Evolutionary conservation across 1,284 basidiomycete species (phyloP).

Genomic region (Pseudozyma sp.): DNA sequence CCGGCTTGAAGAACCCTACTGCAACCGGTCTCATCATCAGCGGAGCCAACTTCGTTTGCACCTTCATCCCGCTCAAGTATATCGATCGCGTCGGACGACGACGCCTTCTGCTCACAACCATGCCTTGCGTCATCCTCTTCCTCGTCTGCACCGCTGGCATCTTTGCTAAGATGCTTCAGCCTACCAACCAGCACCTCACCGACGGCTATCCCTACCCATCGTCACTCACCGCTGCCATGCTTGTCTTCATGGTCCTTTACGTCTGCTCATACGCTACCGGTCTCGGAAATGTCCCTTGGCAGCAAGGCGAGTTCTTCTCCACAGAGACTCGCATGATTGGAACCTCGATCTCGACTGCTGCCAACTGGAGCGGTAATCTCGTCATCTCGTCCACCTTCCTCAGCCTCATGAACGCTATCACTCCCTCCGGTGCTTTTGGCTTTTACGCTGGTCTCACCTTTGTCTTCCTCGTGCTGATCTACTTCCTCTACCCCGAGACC

Average conservation of each 20-base stretch:
- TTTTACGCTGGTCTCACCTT: conserved; percentile 82
- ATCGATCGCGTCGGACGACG: conserved; percentile 83
- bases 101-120: conserved; percentile 80
- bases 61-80: conserved; percentile 78
- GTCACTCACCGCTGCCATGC: conserved; percentile 78
- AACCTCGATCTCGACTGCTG: conserved; percentile 77
- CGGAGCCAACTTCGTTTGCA: conserved; percentile 77
- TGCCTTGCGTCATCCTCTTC: conserved; percentile 82
- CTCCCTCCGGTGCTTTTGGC: conserved; percentile 75
- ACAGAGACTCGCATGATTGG: conserved; percentile 80
- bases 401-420: conserved; percentile 80
- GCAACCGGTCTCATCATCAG: conserved; percentile 66
- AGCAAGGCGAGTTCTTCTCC: conserved; percentile 83
- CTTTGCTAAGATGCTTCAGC: conserved; percentile 79
- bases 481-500: conserved; percentile 71
- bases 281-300: conserved; percentile 83
- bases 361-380: conserved; percentile 83
- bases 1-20: conserved; percentile 69
- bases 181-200: conserved; percentile 77
- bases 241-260: conserved; percentile 82
- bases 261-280: conserved; percentile 80
- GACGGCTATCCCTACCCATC: conserved; percentile 77
- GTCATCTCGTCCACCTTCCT: conserved; percentile 82
- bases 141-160: conserved; percentile 79
- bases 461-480: conserved; percentile 78